Evolutionary conservation across 192 early-diverging fungal species (phyloP).

Genomic region (Gaertneriomyces semiglobifer): DNA sequence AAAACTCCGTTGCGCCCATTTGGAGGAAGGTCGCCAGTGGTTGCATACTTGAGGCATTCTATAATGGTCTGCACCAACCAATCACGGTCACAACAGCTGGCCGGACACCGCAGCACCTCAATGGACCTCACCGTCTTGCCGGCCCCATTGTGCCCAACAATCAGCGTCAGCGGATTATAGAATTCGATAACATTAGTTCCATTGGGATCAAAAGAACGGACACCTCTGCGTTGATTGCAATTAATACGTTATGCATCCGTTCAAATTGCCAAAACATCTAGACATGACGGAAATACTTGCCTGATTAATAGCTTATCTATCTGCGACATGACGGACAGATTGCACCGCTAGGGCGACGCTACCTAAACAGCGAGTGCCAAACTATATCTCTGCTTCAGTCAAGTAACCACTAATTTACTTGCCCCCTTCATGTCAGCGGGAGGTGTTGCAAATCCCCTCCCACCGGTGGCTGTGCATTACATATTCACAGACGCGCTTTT

Average conservation of each 20-base stretch:
- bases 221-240: slow-evolving; percentile 46
- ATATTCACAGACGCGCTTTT: too few species aligned
- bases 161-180: slow-evolving; percentile 86
- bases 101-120: slow-evolving; percentile 3
- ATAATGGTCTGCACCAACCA: slow-evolving; percentile 72
- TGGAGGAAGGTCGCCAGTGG: slow-evolving; percentile 87
- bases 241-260: not conserved
- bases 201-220: slow-evolving; percentile 88
- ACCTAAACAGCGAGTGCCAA: too few species aligned
- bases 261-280: not conserved
- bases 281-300: not conserved
- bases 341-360: too few species aligned
- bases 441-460: too few species aligned
- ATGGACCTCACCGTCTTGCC: slow-evolving; percentile 82
- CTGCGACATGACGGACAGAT: slow-evolving; percentile 4
- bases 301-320: slow-evolving; percentile 20
- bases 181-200: slow-evolving; percentile 74
- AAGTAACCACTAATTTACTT: too few species aligned
- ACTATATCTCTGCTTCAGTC: too few species aligned
- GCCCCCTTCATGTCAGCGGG: too few species aligned
- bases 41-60: slow-evolving; percentile 93
- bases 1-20: slow-evolving; percentile 85
- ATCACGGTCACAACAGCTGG: not conserved
- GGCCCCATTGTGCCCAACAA: slow-evolving; percentile 92
- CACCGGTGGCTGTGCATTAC: too few species aligned